phyloP scores from a whole-genome alignment of 495 filamentous ascomycete genomes.

The Aspergillus incahuasiensis region DNA sequence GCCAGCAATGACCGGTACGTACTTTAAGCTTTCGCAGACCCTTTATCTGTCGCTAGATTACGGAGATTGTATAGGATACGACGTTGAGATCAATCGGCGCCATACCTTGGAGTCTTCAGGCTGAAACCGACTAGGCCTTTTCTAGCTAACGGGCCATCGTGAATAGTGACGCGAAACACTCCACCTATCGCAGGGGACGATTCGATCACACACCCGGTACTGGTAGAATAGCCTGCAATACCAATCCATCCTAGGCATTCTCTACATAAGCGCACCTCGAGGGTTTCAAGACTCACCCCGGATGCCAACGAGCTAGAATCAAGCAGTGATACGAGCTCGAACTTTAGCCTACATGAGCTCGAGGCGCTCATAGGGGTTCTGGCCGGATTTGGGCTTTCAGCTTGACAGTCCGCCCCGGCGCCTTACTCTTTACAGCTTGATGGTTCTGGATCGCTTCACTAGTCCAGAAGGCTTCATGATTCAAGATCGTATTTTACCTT shows the following conservation, averaged over 20 bases:
- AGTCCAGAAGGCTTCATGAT: background rate
- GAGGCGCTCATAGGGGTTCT: background rate
- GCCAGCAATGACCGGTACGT: too few relatives aligned
- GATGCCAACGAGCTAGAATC: too few relatives aligned
- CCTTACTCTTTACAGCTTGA: background rate
- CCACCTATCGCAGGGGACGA: background rate
- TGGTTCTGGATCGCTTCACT: background rate
- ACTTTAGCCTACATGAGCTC: background rate
- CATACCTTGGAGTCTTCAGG: background rate
- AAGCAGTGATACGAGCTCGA: background rate
- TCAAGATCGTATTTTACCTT: background rate
- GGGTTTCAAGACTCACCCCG: background rate
- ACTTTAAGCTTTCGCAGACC: too few relatives aligned
- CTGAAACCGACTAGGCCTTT: slow-evolving; percentile 4
- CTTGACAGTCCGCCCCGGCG: background rate
- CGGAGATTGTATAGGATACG: background rate
- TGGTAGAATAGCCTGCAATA: too few relatives aligned
- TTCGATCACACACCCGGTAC: background rate
- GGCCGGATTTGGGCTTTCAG: background rate
- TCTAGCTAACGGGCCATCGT: background rate
- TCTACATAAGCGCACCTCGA: background rate
- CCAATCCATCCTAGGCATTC: background rate
- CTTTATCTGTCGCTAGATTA: background rate
- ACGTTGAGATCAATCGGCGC: background rate
- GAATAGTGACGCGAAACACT: background rate